Percentiles rank a stretch among this genome's conserved stretches.
Conservation (phyloP, 306 rosid species). For the Quercus dentata region DNA sequence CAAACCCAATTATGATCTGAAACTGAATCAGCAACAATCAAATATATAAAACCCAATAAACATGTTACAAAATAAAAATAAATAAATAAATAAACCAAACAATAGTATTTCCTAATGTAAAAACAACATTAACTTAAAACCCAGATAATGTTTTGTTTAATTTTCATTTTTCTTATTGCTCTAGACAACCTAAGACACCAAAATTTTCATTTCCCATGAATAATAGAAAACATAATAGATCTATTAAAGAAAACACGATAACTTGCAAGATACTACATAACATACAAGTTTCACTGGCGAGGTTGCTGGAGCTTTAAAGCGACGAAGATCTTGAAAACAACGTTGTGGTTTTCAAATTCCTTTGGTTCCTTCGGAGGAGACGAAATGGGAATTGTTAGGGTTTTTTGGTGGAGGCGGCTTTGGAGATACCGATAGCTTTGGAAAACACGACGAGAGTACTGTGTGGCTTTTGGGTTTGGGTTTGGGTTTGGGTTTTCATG, state of each 20-base stretch:
- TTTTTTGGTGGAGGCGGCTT: constrained; percentile 20
- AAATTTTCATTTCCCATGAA: neutral
- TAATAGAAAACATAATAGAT: constrained; percentile 1
- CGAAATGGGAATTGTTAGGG: neutral
- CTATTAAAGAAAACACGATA: neutral
- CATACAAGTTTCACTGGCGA: constrained; percentile 8
- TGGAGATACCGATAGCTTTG: constrained; percentile 25
- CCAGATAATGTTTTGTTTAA: neutral
- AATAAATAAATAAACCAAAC: neutral
- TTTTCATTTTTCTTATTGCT: neutral
- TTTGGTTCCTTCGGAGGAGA: neutral
- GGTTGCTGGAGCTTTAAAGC: neutral
- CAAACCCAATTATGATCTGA: neutral
- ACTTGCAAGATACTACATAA: neutral
- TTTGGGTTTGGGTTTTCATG: neutral
- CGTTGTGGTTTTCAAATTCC: neutral
- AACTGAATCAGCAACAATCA: neutral
- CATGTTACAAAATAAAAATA: neutral
- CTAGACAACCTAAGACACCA: neutral
- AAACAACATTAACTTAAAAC: neutral
- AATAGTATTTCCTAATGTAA: neutral
- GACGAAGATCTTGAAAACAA: neutral
- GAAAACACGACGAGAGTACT: constrained; percentile 17
- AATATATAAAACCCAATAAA: neutral
- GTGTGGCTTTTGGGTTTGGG: neutral